Evolutionary conservation across 139 green algal genomes (phyloP), one percentile per base, ranked within the genome.

Genomic region (Coelastrella sp.): DNA sequence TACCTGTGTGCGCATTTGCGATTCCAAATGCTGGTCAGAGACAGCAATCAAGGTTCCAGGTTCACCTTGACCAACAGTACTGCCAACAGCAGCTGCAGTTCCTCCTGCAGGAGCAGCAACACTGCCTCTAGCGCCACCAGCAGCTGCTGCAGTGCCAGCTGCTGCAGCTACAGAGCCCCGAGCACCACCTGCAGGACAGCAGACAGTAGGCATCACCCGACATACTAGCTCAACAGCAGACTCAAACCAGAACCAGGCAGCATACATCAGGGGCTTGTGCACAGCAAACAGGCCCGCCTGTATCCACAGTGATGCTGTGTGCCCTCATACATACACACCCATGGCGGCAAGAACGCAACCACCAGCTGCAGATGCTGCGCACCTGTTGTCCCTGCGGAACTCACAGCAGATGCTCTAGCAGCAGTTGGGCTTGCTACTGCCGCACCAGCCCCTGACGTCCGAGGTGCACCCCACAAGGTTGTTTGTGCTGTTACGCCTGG

Each of bases 1-100:
- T 58, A 87, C 81, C 81, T 87, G 61, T 47, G 54, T 32, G 16
- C 47, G 64, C 81, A 87, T 86, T 7, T 75, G 59, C 59, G 22
- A 5, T 11, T 87, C 81, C 11, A 87, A 47, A 61, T 87, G 81
- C 61, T 61, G 61, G 14, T 87, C 81, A 54, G 60, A 54, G 11
- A 23, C n/a, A 20, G 81, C 61, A 61, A 14, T 16, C 81, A 87
- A 64, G 11, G 64, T 20, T 71, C 64, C 64, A 71, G 64, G 11
- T 14, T 71, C 64, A 71, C 64, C 16, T 7, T 71, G 64, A 4
- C 64, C 16, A 20, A 14, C 16, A 14, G 11, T 71, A 14, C 64
- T 71, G 17, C 17, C 22, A n/a, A 14, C 23, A 20, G 74, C 7
- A 16, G 22, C 23, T 20, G 6, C 74, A 16, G 74, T 17, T 80